Base-by-base conservation (phyloP, 1,284 basidiomycete genomes). In the Cryptococcus hybrid region DNA sequence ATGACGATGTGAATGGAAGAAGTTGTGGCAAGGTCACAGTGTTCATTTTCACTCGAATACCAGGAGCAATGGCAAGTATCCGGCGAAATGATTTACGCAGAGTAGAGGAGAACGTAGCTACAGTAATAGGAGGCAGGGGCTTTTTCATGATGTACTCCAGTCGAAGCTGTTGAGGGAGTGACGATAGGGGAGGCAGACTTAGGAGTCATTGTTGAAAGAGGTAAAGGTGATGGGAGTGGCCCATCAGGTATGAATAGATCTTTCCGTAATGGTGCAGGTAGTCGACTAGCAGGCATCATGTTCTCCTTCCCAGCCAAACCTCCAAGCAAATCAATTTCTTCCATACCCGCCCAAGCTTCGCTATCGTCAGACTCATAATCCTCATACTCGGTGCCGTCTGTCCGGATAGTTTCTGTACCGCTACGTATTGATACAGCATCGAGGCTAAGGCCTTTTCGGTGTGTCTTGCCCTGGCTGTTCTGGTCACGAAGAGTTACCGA, bases 61-160 rank as follows among this genome's bases (percentile, higher is more conserved):
- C 90, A 12, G 88, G 88, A 3, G 87, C 85, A 0, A 88, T 87
- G 47, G 81, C 80, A 12, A 94, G 75, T 0, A 88, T 86, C 64
- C 88, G 87, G n/a, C 91, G 83, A 75, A 86, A 92, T 1, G 89
- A 89, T 74, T 91, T 92, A 49, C 89, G 86, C 9, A 94, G 78
- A 0, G 88, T 88, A 1, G 86, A 65, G 1, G 61, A n/a, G 5
- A 43, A 52, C 18, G 47, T 44, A 58, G 55, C 47, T 52, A 38
- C 46, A 15, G 34, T 51, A 51, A 56, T 39, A 11, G 51, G 44
- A 15, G 64, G 62, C 18, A 61, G 47, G 18, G 51, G 49, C 58
- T 43, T 62, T 56, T 24, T 66, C 65, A 9, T 64, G 61, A 13
- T 49, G 49, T 51, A 60, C 60, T n/a, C 62, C 65, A 2, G 62